Conservation (phyloP, 2,329 filamentous ascomycete species). For the Aureobasidium zeae region DNA sequence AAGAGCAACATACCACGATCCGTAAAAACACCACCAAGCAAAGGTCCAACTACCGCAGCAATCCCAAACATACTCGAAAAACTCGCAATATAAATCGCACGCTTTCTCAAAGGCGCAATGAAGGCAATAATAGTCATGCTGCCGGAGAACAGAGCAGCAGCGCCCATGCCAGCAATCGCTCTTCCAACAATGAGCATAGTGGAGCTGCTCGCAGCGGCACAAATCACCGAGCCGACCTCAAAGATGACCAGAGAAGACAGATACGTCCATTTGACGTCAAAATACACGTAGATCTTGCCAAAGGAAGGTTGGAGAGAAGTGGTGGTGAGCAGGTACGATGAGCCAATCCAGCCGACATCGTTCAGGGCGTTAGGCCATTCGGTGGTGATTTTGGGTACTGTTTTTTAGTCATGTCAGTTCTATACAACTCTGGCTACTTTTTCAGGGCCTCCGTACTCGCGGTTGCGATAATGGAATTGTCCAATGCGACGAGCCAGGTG, state of each 20-base stretch:
- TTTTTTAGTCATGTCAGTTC: background rate
- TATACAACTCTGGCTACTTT: no score
- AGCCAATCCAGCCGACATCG: constrained; percentile 34
- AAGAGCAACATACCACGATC: constrained; percentile 27
- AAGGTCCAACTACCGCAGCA: constrained; percentile 32
- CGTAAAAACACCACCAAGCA: constrained; percentile 36
- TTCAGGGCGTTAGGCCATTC: constrained; percentile 32
- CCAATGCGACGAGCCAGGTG: constrained; percentile 21
- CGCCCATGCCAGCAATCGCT: constrained; percentile 46
- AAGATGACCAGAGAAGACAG: constrained; percentile 39
- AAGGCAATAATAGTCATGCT: constrained; percentile 42
- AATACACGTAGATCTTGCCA: constrained; percentile 52
- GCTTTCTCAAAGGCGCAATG: constrained; percentile 34
- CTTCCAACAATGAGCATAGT: constrained; percentile 48
- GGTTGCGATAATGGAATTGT: constrained; percentile 33
- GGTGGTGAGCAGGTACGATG: constrained; percentile 37
- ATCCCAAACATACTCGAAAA: constrained; percentile 33
- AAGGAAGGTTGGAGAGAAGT: constrained; percentile 37
- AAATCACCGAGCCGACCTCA: constrained; percentile 46
- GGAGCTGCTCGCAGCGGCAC: constrained; percentile 40
- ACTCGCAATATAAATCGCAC: constrained; percentile 34
- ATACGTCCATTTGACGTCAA: constrained; percentile 45
- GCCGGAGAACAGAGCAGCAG: constrained; percentile 37
- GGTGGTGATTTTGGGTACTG: constrained; percentile 31
- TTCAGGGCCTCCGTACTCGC: constrained; percentile 22